Percentiles rank a stretch among this genome's conserved stretches.
Conservation (phyloP, 2,329 filamentous ascomycete species). For the Fusarium ambrosium region DNA sequence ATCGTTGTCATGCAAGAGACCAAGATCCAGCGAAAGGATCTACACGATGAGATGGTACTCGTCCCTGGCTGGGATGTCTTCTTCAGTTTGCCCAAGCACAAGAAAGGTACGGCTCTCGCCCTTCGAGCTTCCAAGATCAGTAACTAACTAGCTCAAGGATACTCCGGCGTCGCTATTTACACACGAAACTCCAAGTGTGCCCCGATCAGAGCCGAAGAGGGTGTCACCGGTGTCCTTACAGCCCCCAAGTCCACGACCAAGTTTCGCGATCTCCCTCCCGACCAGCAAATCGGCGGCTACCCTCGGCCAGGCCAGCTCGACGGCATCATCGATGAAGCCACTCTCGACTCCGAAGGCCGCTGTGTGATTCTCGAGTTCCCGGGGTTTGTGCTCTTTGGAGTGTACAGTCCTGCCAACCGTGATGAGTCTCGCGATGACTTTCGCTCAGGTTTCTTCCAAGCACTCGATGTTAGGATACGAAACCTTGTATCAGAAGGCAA, state of each 20-base stretch:
- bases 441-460: constrained; percentile 81
- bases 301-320: constrained; percentile 77
- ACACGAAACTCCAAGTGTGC: constrained; percentile 88
- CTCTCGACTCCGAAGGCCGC: constrained; percentile 90
- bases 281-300: constrained; percentile 90
- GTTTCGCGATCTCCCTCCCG: constrained; percentile 80
- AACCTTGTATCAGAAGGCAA: constrained; percentile 87
- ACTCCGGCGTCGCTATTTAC: constrained; percentile 96
- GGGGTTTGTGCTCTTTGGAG: constrained; percentile 91
- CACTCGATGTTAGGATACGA: constrained; percentile 85
- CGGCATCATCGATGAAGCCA: constrained; percentile 73
- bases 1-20: constrained; percentile 96
- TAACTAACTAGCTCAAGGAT: constrained; percentile 68
- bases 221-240: constrained; percentile 85
- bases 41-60: constrained; percentile 95
- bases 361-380: constrained; percentile 94
- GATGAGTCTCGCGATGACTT: constrained; percentile 89
- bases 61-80: constrained; percentile 96
- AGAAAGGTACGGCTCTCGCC: constrained; percentile 76
- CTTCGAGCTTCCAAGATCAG: background rate
- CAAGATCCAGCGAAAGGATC: constrained; percentile 94
- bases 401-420: constrained; percentile 91
- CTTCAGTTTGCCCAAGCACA: constrained; percentile 92
- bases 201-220: constrained; percentile 92
- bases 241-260: constrained; percentile 77